Conservation (phyloP, 2,329 filamentous ascomycete genomes). For the Fusarium newnesense region DNA sequence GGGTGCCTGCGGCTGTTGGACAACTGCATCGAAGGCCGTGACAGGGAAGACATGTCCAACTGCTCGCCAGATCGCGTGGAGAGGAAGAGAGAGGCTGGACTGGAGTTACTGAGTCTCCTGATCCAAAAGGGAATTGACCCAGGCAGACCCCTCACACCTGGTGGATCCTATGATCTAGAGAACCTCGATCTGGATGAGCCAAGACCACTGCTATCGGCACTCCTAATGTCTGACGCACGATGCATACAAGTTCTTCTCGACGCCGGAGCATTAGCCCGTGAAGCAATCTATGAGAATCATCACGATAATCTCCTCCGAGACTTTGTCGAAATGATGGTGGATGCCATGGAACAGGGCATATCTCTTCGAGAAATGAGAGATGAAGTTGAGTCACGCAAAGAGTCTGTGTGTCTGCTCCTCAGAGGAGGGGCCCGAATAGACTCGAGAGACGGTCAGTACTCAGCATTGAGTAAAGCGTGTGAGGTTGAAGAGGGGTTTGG, state of each 20-base stretch:
- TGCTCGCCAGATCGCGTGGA: background rate
- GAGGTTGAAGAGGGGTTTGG: background rate
- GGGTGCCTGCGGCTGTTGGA: background rate
- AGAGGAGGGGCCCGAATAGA: background rate
- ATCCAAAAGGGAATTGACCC: background rate
- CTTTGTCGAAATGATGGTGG: background rate
- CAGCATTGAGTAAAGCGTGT: background rate
- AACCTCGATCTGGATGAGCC: rapidly evolving
- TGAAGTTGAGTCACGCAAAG: background rate
- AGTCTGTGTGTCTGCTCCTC: background rate
- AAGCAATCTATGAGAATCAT: rapidly evolving
- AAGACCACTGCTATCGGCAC: background rate
- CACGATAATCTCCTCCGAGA: background rate
- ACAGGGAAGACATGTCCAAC: background rate
- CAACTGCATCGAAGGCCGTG: background rate
- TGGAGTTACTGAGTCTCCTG: background rate
- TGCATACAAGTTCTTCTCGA: background rate
- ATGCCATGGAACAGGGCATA: rapidly evolving
- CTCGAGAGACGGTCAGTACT: background rate
- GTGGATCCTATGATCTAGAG: too few relatives aligned
- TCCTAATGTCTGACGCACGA: background rate
- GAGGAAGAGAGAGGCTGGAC: background rate
- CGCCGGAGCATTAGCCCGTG: background rate
- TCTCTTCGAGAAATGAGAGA: too few relatives aligned
- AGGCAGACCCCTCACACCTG: background rate